Conservation (phyloP, 2,329 filamentous ascomycete species). For the Leptographium wingfieldii region DNA sequence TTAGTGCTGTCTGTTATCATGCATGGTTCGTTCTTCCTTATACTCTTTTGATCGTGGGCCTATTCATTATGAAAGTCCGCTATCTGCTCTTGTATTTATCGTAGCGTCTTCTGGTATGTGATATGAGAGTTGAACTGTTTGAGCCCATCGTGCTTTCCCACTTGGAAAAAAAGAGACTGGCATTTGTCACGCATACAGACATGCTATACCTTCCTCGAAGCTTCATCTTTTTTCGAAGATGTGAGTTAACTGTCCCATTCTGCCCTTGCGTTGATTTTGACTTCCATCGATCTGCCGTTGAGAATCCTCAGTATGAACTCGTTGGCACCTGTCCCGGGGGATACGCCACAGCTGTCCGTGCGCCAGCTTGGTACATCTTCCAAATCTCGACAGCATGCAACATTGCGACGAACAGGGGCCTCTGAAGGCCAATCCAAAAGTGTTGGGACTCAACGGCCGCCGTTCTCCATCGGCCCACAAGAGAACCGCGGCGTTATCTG, state of each 20-base stretch:
- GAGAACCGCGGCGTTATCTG: conserved; percentile 39
- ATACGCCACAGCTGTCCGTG: not conserved
- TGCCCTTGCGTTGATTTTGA: not conserved
- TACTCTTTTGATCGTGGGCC: too few relatives aligned
- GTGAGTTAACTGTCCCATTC: not conserved
- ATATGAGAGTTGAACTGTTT: not conserved
- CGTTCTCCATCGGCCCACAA: conserved; percentile 7
- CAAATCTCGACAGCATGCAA: not conserved
- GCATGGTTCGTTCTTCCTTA: too few relatives aligned
- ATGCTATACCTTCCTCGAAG: too few relatives aligned
- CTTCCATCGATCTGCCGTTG: not conserved
- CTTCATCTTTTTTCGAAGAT: too few relatives aligned
- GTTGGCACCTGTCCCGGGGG: too few relatives aligned
- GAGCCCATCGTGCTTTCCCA: not conserved
- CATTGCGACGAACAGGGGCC: not conserved
- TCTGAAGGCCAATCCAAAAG: not conserved
- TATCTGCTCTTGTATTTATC: too few relatives aligned
- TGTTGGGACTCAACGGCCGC: not conserved
- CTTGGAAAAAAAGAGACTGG: not conserved
- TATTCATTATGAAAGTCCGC: too few relatives aligned
- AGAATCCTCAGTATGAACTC: not conserved
- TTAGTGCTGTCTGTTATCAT: too few relatives aligned
- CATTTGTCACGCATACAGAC: not conserved
- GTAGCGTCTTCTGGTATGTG: too few relatives aligned
- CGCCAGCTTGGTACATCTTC: not conserved